These are phyloP conservation scores for Aspergillus unguis DNA, from an alignment of 2,329 filamentous ascomycete species.

Conservation along the genomic window DNA sequence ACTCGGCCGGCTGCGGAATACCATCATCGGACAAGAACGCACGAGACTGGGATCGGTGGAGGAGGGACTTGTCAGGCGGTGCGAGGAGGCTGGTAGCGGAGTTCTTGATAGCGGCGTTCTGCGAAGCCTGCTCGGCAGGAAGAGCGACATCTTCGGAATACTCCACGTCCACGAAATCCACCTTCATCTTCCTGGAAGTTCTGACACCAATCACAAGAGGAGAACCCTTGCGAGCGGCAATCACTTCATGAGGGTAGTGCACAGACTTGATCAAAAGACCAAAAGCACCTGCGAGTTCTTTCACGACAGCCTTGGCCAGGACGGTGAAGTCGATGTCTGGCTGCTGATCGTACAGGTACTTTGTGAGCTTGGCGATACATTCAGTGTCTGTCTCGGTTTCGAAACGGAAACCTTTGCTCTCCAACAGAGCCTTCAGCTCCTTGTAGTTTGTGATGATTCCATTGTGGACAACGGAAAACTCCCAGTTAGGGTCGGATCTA, in stretches of 20 bases:
- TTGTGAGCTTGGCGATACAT: constrained; percentile 97
- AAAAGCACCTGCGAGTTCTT: constrained; percentile 96
- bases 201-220: constrained; percentile 95
- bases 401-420: constrained; percentile 94
- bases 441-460: constrained; percentile 99
- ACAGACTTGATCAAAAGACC: constrained; percentile 97
- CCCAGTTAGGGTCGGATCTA: constrained; percentile 90
- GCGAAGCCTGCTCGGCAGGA: constrained; percentile 87
- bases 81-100: constrained; percentile 70
- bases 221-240: constrained; percentile 97
- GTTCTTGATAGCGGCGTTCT: constrained; percentile 97
- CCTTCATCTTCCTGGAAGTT: constrained; percentile 99
- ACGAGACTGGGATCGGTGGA: constrained; percentile 96
- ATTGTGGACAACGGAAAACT: constrained; percentile 98
- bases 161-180: constrained; percentile 99
- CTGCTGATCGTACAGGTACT: constrained; percentile 96
- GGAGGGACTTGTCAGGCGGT: constrained; percentile 92
- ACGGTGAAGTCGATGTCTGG: constrained; percentile 93
- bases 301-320: constrained; percentile 94
- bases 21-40: constrained; percentile 99
- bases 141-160: constrained; percentile 86
- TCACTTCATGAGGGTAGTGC: constrained; percentile 96
- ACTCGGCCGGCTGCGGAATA: constrained; percentile 95
- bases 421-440: constrained; percentile 90
- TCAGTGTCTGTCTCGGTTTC: constrained; percentile 99